A percentile compares a stretch with the other conserved stretches of the same genome.
Evolutionary conservation across 495 filamentous ascomycete genomes (phyloP).

Genomic region (Glarea lozoyensis): DNA sequence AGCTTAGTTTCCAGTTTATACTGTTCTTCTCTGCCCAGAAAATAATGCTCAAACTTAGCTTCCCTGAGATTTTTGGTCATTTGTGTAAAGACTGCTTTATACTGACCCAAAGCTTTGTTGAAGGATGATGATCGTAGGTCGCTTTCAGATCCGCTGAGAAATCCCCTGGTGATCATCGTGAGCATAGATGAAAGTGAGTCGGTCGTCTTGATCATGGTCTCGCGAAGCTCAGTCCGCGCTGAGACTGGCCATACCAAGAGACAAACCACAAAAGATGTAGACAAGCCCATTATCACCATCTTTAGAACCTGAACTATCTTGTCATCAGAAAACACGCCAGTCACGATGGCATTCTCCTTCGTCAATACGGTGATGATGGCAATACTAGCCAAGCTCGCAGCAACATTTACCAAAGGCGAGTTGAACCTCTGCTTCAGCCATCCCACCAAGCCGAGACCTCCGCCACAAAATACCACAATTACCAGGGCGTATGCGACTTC

Average conservation of each 20-base stretch:
- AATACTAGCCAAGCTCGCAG: slow-evolving; percentile 81
- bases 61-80: slow-evolving; percentile 78
- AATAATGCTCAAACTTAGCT: slow-evolving; percentile 83
- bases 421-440: slow-evolving; percentile 87
- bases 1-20: slow-evolving; percentile 73
- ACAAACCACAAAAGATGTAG: slow-evolving; percentile 65
- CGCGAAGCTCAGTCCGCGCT: slow-evolving; percentile 64
- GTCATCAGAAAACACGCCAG: slow-evolving; percentile 64
- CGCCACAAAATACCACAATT: slow-evolving; percentile 79
- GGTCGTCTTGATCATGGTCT: slow-evolving; percentile 67
- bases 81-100: slow-evolving; percentile 58
- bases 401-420: slow-evolving; percentile 83
- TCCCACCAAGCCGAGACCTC: slow-evolving; percentile 80
- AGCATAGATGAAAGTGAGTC: slow-evolving; percentile 74
- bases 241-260: slow-evolving; percentile 73
- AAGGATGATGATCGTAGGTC: slow-evolving; percentile 59
- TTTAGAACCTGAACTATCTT: slow-evolving; percentile 85
- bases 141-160: slow-evolving; percentile 75
- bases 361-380: slow-evolving; percentile 88
- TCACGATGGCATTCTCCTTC: slow-evolving; percentile 82
- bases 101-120: slow-evolving; percentile 53
- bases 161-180: slow-evolving; percentile 72
- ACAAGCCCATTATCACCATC: slow-evolving; percentile 82
- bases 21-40: slow-evolving; percentile 72
- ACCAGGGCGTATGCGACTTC: slow-evolving; percentile 72